Evolutionary conservation across 1,139 yeast species (phyloP).

Genomic region (Nadsonia commutata): DNA sequence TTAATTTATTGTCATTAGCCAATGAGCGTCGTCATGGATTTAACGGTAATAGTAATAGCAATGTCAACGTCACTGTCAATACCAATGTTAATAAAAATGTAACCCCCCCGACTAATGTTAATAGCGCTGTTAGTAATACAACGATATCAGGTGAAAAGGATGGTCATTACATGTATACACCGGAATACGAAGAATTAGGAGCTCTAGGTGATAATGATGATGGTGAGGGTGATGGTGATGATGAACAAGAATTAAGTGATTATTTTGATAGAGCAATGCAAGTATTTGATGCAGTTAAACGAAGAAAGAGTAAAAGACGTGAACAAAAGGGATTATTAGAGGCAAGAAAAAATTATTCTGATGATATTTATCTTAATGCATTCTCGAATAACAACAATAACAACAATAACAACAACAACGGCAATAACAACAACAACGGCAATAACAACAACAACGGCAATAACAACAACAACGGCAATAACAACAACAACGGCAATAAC

Average conservation of each 20-base stretch:
- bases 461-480: not conserved
- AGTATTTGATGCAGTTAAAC: conserved; percentile 6
- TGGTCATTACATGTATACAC: not conserved
- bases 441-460: not conserved
- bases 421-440: not conserved
- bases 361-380: no score
- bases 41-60: not conserved
- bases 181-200: not conserved
- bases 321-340: not conserved
- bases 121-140: not conserved
- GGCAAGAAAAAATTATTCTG: no score
- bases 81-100: not conserved
- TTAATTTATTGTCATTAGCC: not conserved
- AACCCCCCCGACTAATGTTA: no score
- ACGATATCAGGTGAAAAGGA: not conserved
- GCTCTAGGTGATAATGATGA: not conserved
- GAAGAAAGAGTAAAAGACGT: not conserved
- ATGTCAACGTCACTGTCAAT: not conserved
- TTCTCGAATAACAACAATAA: not conserved
- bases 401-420: not conserved
- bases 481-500: not conserved
- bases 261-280: conserved; percentile 6
- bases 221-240: conserved; percentile 5
- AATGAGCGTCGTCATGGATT: not conserved
- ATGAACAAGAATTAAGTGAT: conserved; percentile 6